phyloP scores from a whole-genome alignment of 1,139 yeast species.

The Williopsis jadinii region DNA sequence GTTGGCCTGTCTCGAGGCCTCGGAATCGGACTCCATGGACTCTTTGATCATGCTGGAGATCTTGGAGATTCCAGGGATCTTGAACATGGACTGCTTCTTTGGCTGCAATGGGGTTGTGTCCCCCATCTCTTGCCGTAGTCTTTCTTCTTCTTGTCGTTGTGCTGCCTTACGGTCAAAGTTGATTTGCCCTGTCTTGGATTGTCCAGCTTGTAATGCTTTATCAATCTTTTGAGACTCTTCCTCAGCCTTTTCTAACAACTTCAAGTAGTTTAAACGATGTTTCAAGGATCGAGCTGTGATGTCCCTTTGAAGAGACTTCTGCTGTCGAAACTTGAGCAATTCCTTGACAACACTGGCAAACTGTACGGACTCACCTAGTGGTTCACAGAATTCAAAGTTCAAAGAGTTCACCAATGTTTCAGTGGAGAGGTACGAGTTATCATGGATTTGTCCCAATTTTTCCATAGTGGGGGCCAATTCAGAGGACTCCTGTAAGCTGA shows the following conservation, averaged over 20 bases:
- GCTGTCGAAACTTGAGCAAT: slow-evolving; percentile 58
- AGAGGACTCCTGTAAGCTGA: slow-evolving; percentile 51
- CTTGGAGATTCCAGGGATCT: slow-evolving; percentile 41
- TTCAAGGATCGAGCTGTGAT: slow-evolving; percentile 49
- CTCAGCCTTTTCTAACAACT: slow-evolving; percentile 39
- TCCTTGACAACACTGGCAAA: slow-evolving; percentile 59
- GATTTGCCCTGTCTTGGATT: slow-evolving; percentile 23
- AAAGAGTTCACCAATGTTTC: slow-evolving; percentile 53
- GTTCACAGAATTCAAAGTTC: slow-evolving; percentile 69
- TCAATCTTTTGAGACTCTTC: slow-evolving; percentile 26
- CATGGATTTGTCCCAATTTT: slow-evolving; percentile 71
- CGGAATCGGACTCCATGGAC: slow-evolving; percentile 57
- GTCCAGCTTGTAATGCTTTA: slow-evolving; percentile 25
- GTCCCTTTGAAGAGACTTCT: slow-evolving; percentile 57
- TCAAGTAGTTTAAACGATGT: slow-evolving; percentile 37
- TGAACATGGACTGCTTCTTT: slow-evolving; percentile 29
- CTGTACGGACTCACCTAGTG: slow-evolving; percentile 75
- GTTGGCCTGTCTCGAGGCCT: slow-evolving; percentile 52
- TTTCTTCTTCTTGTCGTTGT: slow-evolving; percentile 27
- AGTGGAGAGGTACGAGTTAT: slow-evolving; percentile 58
- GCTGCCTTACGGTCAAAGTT: slow-evolving; percentile 22
- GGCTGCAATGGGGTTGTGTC: slow-evolving; percentile 18
- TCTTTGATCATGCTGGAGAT: slow-evolving; percentile 60
- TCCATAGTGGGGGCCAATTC: slow-evolving; percentile 47
- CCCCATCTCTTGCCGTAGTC: slow-evolving; percentile 27